A percentile compares a stretch with the other conserved stretches of the same genome.
phyloP scores from a whole-genome alignment of 1,284 basidiomycete species.

The Ustilago sp. region DNA sequence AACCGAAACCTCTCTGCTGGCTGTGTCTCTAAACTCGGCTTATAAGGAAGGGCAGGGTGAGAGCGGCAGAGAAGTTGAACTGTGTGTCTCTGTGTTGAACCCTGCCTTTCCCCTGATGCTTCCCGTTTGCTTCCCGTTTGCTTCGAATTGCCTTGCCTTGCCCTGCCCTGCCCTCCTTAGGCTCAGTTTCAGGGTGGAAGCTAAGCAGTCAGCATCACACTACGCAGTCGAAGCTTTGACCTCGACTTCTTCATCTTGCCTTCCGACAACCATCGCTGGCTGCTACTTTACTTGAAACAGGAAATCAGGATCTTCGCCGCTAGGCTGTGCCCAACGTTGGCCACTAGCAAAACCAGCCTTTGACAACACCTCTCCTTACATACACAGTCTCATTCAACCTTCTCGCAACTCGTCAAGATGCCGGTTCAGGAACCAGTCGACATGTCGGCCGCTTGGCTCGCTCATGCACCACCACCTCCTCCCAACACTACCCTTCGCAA shows the following conservation, averaged over 20 bases:
- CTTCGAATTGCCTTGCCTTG: neutral
- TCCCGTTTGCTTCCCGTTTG: too few relatives aligned
- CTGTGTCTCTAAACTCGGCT: neutral
- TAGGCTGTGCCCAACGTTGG: conserved; percentile 13
- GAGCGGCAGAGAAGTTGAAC: conserved; percentile 14
- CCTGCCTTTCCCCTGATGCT: neutral
- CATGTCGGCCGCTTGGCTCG: conserved; percentile 58
- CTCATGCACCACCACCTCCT: conserved; percentile 58
- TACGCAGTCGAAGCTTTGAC: neutral
- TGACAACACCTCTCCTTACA: neutral
- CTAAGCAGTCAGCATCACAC: neutral
- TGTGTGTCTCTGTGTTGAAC: conserved; percentile 6
- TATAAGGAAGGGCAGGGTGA: too few relatives aligned
- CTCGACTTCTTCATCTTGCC: conserved; percentile 2
- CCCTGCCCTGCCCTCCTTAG: neutral
- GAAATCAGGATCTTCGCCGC: neutral
- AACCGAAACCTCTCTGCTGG: neutral
- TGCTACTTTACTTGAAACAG: neutral
- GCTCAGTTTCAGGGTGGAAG: neutral
- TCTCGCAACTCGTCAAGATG: conserved; percentile 17
- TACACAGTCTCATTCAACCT: neutral
- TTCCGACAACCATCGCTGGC: neutral
- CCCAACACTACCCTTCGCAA: conserved; percentile 31
- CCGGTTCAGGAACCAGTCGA: conserved; percentile 38
- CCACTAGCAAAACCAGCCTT: neutral